Conservation (phyloP, 768 basidiomycete genomes). For the Plicaturopsis crispa region DNA sequence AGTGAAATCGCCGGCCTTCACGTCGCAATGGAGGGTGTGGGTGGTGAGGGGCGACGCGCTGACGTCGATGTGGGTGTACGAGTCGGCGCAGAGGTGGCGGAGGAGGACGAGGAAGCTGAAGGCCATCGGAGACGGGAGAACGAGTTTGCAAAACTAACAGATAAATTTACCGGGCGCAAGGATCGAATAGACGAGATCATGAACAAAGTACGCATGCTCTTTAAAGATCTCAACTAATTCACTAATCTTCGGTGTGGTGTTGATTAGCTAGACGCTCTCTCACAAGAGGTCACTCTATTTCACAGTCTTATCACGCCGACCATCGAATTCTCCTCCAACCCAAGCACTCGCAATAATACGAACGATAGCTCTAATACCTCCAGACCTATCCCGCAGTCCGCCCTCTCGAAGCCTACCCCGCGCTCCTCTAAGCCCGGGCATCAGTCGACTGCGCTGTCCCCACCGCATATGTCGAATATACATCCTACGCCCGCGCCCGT, state of each 20-base stretch:
- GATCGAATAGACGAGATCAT: slow-evolving; percentile 38
- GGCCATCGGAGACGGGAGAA: not conserved
- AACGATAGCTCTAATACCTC: too few relatives aligned
- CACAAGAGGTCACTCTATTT: not conserved
- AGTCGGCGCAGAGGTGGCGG: not conserved
- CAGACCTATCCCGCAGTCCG: too few relatives aligned
- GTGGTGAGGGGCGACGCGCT: slow-evolving; percentile 7
- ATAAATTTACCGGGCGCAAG: slow-evolving; percentile 35
- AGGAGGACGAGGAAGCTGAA: not conserved
- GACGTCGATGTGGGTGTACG: not conserved
- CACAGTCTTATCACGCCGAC: not conserved
- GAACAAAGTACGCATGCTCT: slow-evolving; percentile 33
- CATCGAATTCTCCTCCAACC: not conserved
- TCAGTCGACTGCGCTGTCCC: too few relatives aligned
- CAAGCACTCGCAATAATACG: too few relatives aligned
- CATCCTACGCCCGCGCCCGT: too few relatives aligned
- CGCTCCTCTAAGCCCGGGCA: too few relatives aligned
- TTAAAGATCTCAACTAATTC: too few relatives aligned
- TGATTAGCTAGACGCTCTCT: not conserved
- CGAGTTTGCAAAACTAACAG: slow-evolving; percentile 32
- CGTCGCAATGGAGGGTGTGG: slow-evolving; percentile 40
- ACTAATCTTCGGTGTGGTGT: not conserved
- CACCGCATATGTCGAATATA: too few relatives aligned
- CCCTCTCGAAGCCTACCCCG: too few relatives aligned
- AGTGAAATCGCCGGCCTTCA: slow-evolving; percentile 40